Conservation (phyloP, 2,329 filamentous ascomycete species). For the Sporothrix luriei region DNA sequence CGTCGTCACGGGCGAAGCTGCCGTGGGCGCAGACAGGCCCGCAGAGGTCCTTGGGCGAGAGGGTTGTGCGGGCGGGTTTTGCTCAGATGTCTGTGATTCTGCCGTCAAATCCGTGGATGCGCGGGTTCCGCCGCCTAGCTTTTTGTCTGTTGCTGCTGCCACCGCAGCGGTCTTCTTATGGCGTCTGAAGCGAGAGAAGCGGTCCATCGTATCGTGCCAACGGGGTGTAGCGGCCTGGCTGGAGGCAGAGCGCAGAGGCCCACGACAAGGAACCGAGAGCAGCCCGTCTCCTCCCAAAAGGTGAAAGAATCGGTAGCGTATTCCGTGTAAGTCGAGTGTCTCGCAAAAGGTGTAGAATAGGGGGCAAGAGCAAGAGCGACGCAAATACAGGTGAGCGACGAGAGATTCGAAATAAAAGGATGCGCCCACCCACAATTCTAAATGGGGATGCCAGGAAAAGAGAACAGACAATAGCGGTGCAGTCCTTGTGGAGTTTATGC, state of each 20-base stretch:
- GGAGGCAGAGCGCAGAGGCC: neutral
- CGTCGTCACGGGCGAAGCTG: neutral
- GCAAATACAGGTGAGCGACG: neutral
- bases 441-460: constrained; percentile 23
- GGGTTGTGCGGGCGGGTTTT: neutral
- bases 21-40: neutral
- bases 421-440: constrained; percentile 17
- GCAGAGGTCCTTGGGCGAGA: neutral
- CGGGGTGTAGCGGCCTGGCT: neutral
- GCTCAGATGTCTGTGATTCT: neutral
- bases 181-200: constrained; percentile 42
- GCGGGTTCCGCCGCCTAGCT: neutral
- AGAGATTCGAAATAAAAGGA: constrained; percentile 27
- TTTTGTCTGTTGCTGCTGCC: neutral
- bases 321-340: neutral
- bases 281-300: neutral
- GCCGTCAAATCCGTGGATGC: neutral
- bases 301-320: neutral
- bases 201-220: constrained; percentile 38
- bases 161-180: constrained; percentile 39
- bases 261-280: neutral
- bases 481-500: constrained; percentile 26
- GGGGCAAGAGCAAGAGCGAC: constrained; percentile 12
- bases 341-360: constrained; percentile 3
- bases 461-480: constrained; percentile 16